phyloP scores from a whole-genome alignment of 2,329 filamentous ascomycete species.

The Ophiosphaerella korrae region DNA sequence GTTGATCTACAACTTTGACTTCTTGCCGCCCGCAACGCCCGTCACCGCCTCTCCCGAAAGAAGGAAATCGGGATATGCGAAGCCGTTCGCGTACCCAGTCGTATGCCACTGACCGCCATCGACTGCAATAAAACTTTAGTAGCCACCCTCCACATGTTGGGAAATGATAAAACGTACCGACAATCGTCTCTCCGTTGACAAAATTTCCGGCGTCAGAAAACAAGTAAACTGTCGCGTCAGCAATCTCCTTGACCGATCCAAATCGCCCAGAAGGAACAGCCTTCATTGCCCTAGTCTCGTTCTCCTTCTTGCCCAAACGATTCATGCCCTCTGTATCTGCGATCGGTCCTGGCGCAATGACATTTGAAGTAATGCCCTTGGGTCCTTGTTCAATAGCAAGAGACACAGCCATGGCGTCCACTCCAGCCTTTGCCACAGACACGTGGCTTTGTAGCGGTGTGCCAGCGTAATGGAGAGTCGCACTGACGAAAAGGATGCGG shows the following conservation, averaged over 20 bases:
- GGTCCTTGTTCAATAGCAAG: conserved; percentile 91
- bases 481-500: conserved; percentile 87
- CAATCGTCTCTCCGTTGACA: conserved; percentile 80
- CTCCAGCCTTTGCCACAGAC: conserved; percentile 86
- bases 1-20: conserved; percentile 56
- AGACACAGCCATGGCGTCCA: conserved; percentile 81
- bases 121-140: conserved; percentile 44
- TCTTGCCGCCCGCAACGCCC: conserved; percentile 65
- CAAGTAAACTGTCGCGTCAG: conserved; percentile 87
- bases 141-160: neutral
- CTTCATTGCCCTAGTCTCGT: conserved; percentile 35
- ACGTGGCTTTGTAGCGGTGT: conserved; percentile 87
- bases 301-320: conserved; percentile 46
- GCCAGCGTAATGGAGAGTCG: conserved; percentile 88
- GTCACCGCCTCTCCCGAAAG: conserved; percentile 58
- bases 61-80: conserved; percentile 64
- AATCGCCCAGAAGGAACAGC: conserved; percentile 73
- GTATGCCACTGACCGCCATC: conserved; percentile 60
- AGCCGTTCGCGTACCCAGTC: conserved; percentile 45
- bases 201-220: conserved; percentile 86
- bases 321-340: conserved; percentile 72
- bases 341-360: conserved; percentile 87
- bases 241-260: conserved; percentile 84
- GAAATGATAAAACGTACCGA: conserved; percentile 61
- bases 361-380: conserved; percentile 82